Conservation (phyloP, 2,329 filamentous ascomycete genomes). For the Hymenoscyphus linearis region DNA sequence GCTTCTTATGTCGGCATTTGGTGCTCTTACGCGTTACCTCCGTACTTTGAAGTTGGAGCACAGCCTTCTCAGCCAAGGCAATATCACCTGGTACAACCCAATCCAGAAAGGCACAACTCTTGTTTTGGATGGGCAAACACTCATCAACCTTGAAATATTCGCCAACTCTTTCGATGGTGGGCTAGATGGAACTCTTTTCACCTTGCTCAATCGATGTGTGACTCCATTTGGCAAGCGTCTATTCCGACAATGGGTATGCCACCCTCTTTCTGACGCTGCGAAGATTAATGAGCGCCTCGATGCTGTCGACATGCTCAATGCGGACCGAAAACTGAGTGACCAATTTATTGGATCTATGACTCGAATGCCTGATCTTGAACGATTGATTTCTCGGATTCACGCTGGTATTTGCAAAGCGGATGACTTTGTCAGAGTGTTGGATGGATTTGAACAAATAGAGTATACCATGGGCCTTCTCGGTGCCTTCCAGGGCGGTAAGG, state of each 20-base stretch:
- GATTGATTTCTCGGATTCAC: conserved; percentile 90
- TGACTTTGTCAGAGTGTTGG: conserved; percentile 88
- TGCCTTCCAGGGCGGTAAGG: conserved; percentile 69
- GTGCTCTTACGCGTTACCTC: conserved; percentile 83
- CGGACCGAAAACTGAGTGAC: conserved; percentile 73
- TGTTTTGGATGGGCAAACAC: conserved; percentile 88
- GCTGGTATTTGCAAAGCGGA: conserved; percentile 84
- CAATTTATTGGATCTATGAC: conserved; percentile 83
- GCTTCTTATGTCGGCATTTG: conserved; percentile 82
- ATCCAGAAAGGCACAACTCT: conserved; percentile 85
- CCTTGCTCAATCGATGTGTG: conserved; percentile 85
- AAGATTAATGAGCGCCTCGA: conserved; percentile 93
- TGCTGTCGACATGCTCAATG: conserved; percentile 88
- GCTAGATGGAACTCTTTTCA: conserved; percentile 80
- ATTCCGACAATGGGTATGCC: conserved; percentile 95
- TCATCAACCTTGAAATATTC: conserved; percentile 98
- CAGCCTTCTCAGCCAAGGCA: conserved; percentile 80
- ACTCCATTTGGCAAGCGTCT: conserved; percentile 96
- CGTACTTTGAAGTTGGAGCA: conserved; percentile 82
- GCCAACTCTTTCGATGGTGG: conserved; percentile 87
- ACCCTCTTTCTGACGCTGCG: conserved; percentile 78
- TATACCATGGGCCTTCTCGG: conserved; percentile 81
- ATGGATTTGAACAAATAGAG: conserved; percentile 97
- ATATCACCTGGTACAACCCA: conserved; percentile 87
- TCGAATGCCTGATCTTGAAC: conserved; percentile 90